Evolutionary conservation across 1,139 yeast genomes (phyloP), one percentile per base, ranked within the genome.

Genomic region (Blastobotrys proliferans): DNA sequence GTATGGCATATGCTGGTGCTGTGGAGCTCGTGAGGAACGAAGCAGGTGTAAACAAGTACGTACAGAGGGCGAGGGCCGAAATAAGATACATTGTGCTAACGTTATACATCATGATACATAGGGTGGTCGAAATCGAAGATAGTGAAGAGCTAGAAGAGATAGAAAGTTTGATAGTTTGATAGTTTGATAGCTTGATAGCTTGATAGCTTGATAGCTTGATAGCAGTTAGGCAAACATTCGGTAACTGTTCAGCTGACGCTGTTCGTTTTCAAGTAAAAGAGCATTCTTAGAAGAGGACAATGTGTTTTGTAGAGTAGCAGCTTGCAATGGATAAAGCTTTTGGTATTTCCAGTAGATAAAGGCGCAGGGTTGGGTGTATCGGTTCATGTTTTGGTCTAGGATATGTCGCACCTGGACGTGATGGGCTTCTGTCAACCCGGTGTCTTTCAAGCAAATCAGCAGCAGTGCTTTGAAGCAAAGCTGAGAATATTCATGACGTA

Each of bases 1-100:
- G 83, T 60, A 88, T 88, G 96, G 66, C 85, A 39, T 88, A 85
- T 56, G 97, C 96, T 1, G 95, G 94, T 2, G 94, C 95, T 0
- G 76, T 85, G 21, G 96, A 88, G 58, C 66, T 81, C 53, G 74
- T 88, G 49, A 73, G 92, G 60, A 81, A 76, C 43, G 81, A 81
- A 56, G 85, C 94, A 14, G 90, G 92, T 11, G 90, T 83, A 11
- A 69, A 79, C 31, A 77, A 75, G 79, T n/a, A n/a, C n/a, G n/a
- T n/a, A n/a, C n/a, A n/a, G n/a, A n/a, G n/a, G n/a, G n/a, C n/a
- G n/a, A n/a, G n/a, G n/a, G n/a, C n/a, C n/a, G n/a, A n/a, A n/a
- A n/a, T n/a, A 74, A 62, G 46, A 79, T 74, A 19, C 11, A 14
- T 11, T 34, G 22, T 10, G 25, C 18, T 13, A n/a, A 22, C 18